Evolutionary conservation across 352 stramenopile species (phyloP).

Genomic region (Pythium rishiriense): DNA sequence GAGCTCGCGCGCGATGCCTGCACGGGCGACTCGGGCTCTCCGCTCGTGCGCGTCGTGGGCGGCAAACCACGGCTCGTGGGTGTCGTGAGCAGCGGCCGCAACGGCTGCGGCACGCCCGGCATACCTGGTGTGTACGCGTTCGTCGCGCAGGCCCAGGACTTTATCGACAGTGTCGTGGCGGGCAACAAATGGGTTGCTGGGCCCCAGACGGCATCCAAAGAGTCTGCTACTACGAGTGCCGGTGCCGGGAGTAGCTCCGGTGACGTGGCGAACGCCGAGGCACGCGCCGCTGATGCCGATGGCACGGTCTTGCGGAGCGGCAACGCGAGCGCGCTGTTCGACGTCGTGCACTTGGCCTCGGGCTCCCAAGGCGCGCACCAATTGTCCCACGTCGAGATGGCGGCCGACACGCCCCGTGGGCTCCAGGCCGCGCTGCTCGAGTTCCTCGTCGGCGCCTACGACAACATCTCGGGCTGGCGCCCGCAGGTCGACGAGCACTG

Average conservation of each 20-base stretch:
- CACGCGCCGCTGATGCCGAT: background rate
- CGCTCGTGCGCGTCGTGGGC: constrained; percentile 29
- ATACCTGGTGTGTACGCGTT: constrained; percentile 38
- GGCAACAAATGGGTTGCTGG: constrained; percentile 34
- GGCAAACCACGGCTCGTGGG: constrained; percentile 33
- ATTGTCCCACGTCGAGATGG: constrained; percentile 36
- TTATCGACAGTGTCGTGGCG: constrained; percentile 32
- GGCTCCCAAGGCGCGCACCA: constrained; percentile 24
- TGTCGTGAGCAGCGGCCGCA: constrained; percentile 42
- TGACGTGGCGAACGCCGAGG: background rate
- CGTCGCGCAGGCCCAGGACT: constrained; percentile 29
- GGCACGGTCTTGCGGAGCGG: constrained; percentile 11
- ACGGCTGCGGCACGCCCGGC: constrained; percentile 37
- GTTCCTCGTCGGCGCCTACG: constrained; percentile 33
- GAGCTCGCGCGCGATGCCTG: constrained; percentile 38
- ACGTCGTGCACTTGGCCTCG: constrained; percentile 35
- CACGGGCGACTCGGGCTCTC: constrained; percentile 43
- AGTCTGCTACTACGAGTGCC: background rate
- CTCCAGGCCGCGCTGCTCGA: constrained; percentile 27
- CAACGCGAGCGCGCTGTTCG: constrained; percentile 28
- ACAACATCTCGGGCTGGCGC: constrained; percentile 22
- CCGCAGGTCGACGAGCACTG: constrained; percentile 25
- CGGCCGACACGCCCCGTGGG: constrained; percentile 25
- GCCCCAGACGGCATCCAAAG: constrained; percentile 1
- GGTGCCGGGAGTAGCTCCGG: background rate